Percentiles rank a stretch among this genome's conserved stretches.
Conservation (phyloP, 805 yeast species). For the Yarrowia sp. region DNA sequence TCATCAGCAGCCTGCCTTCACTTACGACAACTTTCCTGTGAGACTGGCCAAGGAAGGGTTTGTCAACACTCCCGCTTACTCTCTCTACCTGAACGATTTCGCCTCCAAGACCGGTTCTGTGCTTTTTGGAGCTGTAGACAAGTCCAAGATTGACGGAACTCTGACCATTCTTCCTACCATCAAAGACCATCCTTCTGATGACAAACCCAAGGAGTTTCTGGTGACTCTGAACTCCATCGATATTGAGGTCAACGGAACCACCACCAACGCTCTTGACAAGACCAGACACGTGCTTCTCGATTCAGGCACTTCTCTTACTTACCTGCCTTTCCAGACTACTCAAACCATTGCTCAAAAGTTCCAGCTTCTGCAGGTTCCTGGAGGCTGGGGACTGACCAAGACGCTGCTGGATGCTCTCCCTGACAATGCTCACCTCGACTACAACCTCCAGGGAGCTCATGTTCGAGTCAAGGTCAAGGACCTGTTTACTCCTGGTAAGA, state of each 20-base stretch:
- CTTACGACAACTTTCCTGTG: slow-evolving; percentile 49
- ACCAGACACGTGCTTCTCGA: slow-evolving; percentile 52
- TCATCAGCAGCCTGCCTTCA: slow-evolving; percentile 31
- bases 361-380: slow-evolving; percentile 43
- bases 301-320: slow-evolving; percentile 60
- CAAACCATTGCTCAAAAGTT: slow-evolving; percentile 51
- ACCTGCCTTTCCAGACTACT: slow-evolving; percentile 41
- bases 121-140: slow-evolving; percentile 45
- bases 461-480: slow-evolving; percentile 88
- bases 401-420: slow-evolving; percentile 65
- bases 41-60: slow-evolving; percentile 51
- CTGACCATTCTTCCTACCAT: slow-evolving; percentile 51
- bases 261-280: slow-evolving; percentile 41
- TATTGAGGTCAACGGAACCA: slow-evolving; percentile 47
- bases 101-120: slow-evolving; percentile 44
- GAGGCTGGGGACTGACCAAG: slow-evolving; percentile 67
- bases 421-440: slow-evolving; percentile 85
- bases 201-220: slow-evolving; percentile 20
- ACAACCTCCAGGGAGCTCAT: slow-evolving; percentile 90
- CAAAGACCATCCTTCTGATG: slow-evolving; percentile 43
- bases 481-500: slow-evolving; percentile 43
- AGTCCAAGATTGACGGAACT: slow-evolving; percentile 40
- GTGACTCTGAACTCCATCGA: slow-evolving; percentile 31
- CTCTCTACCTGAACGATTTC: slow-evolving; percentile 52
- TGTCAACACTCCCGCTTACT: slow-evolving; percentile 54